These are phyloP conservation scores for Isatis lusitanica DNA, from an alignment of 441 rosid species.

Conservation along the genomic window DNA sequence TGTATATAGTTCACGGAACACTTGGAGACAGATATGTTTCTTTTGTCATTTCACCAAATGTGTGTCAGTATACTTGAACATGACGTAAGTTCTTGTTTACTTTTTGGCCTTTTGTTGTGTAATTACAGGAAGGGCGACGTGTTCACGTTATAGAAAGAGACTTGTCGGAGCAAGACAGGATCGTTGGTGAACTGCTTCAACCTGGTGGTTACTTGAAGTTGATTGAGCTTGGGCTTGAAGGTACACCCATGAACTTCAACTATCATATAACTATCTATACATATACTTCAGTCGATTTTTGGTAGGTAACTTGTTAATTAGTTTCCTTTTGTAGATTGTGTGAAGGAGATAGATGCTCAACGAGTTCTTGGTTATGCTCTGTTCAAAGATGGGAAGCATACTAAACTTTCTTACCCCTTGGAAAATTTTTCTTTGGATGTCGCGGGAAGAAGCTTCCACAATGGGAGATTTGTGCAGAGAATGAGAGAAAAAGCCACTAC, in stretches of 20 bases:
- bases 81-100: neutral
- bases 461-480: conserved; percentile 42
- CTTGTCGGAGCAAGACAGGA: conserved; percentile 39
- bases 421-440: conserved; percentile 35
- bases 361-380: conserved; percentile 38
- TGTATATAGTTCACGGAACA: neutral
- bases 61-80: neutral
- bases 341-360: conserved; percentile 40
- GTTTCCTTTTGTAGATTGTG: conserved; percentile 36
- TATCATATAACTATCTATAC: neutral
- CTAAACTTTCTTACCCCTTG: conserved; percentile 36
- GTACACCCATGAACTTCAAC: conserved; percentile 14
- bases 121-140: conserved; percentile 35
- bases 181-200: conserved; percentile 47
- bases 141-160: conserved; percentile 47
- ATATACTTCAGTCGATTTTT: neutral
- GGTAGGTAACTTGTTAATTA: neutral
- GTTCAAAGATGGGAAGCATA: conserved; percentile 36
- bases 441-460: conserved; percentile 41
- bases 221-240: conserved; percentile 38
- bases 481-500: conserved; percentile 38
- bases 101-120: neutral
- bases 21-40: conserved; percentile 3
- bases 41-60: neutral
- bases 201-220: conserved; percentile 45